Base-by-base conservation (phyloP, 1,284 basidiomycete species). In the Polyporus tsugae region DNA sequence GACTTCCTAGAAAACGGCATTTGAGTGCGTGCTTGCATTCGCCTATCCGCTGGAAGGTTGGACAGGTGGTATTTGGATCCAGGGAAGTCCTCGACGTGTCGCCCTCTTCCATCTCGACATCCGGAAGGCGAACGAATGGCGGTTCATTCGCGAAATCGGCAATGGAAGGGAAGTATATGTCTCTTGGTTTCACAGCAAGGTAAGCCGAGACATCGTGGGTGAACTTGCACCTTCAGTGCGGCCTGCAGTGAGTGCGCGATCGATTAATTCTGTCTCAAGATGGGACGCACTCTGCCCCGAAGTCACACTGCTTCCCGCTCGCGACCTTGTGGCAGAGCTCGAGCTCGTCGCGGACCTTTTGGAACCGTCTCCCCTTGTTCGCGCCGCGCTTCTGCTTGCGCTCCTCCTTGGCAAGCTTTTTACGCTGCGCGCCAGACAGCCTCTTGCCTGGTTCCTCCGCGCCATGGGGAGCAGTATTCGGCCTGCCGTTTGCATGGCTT, bases 1-100 rank as follows among this genome's bases (percentile, higher is more conserved):
- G 97, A 0, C 88, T 91, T 13, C 93, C 92, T 4, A 98, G 87
- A 81, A 94, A 98, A 1, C 97, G 90, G 78, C 97, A 99, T 79
- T 95, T 94, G 82, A 95, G 92, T 5, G 95, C 97, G 72, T 89
- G 89, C 63, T 91, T 90, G 81, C 97, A 99, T 76, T 91, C 87
- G 0, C 97, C 97, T 6, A 86, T 85, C 71, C 90, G 89, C 36
- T 85, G 82, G 74, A 89, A 96, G 4, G 91, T 85, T 1, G 95
- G 94, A 75, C 96, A 98, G 0, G 75, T 80, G 0, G 88, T 88
- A 19, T 78, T 79, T 15, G 79, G 75, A 74, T 89, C 84, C 38
- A 90, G 70, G 7, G 86, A 86, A 10, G 36, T 67, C 65, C 46
- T 60, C 13, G 46, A 15, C 1, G 83, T 75, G 62, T 81, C 76